Base-by-base conservation (phyloP, 2,329 filamentous ascomycete species). In the Ceratocystiopsis brevicomis region DNA sequence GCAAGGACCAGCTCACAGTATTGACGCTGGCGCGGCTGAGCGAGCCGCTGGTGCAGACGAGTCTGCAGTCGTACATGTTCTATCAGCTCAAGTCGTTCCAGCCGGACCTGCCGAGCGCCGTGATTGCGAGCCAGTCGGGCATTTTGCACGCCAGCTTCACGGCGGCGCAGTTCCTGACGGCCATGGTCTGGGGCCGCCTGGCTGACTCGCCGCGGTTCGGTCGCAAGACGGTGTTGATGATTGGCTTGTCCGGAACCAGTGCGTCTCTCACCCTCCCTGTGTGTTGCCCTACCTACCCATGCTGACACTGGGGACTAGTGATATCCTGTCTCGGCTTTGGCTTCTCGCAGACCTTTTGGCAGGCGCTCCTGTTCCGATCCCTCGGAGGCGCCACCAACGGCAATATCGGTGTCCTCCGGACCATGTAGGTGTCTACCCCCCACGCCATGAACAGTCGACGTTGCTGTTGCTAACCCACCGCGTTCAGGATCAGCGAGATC, bases 61-160 rank as follows among this genome's bases (percentile, higher is more conserved):
- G 77, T 13, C 59, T 86, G 10, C 67, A 47, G 59, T 72, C 81
- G 2, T 92, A 92, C 59, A 76, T 92, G 66, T 92, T 84, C 61
- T 92, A 88, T 59, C 83, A 90, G 57, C 71, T 94, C n/a, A 76
- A 75, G 51, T 88, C 78, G 46, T 88, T 93, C 52, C 63, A 71
- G 45, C 61, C 66, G 0, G 59, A 53, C 11, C 61, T 73, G 14
- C 59, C 71, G 0, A 63, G 69, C 50, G 68, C 81, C 19, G 75
- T 71, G 2, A 86, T 93, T 50, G 74, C 85, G 0, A 68, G 70
- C 17, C 84, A 90, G 56, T 81, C 81, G 1, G 85, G 85, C 36
- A 62, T 92, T 3, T 64, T 93, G 19, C 76, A 82, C 40, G 83
- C 80, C 13, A 77, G 76, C 36, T 93, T 93, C 55, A 87, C 81